These are phyloP conservation scores for Kalmusia sp. DNA, from an alignment of 2,329 filamentous ascomycete genomes.

Conservation along the genomic window DNA sequence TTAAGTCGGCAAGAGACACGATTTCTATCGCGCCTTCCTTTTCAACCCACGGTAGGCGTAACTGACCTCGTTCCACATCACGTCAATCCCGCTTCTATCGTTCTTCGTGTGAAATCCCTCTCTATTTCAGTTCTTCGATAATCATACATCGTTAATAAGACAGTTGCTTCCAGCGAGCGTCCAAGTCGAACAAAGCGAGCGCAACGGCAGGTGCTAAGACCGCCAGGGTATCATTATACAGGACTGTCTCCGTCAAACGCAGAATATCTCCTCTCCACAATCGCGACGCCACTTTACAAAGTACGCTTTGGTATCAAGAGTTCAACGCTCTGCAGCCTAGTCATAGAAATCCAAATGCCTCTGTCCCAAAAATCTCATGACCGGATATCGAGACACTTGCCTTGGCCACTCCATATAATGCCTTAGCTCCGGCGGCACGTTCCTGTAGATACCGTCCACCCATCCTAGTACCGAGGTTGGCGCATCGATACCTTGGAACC, in stretches of 20 bases:
- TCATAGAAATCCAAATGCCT: slow-evolving; percentile 24
- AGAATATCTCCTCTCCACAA: background rate
- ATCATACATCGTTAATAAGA: background rate
- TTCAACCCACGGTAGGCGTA: no score
- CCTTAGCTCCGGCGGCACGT: slow-evolving; percentile 29
- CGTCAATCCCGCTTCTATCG: no score
- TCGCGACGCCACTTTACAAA: no score
- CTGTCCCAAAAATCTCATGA: slow-evolving; percentile 34
- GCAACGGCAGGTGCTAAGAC: slow-evolving; percentile 9
- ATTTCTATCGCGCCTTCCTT: no score
- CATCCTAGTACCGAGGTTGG: slow-evolving; percentile 39
- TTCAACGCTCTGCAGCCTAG: slow-evolving; percentile 3
- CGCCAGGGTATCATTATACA: slow-evolving; percentile 17
- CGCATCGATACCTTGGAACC: slow-evolving; percentile 42
- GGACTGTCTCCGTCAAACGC: background rate
- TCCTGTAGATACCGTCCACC: slow-evolving; percentile 43
- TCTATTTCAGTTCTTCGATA: no score
- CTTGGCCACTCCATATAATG: slow-evolving; percentile 39
- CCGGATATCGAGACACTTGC: slow-evolving; percentile 38
- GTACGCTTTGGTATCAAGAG: no score
- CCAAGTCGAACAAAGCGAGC: slow-evolving; percentile 10
- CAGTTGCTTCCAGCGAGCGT: slow-evolving; percentile 1
- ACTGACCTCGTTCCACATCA: no score
- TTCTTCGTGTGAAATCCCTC: no score
- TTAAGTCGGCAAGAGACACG: no score